phyloP scores from a whole-genome alignment of 345 rosid species.

The Eucalyptus dawsonii region DNA sequence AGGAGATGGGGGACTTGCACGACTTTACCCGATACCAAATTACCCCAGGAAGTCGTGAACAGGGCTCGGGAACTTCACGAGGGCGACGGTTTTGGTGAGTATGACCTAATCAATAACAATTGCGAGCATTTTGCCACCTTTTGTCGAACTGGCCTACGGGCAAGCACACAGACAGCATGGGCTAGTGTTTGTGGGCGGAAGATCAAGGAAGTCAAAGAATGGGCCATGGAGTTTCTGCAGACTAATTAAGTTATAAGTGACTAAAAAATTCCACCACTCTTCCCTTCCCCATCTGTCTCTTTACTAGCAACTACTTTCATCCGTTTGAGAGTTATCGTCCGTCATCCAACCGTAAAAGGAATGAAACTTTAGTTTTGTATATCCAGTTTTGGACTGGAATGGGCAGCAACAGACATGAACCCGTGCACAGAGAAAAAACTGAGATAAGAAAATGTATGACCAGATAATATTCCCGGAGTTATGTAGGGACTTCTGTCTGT shows the following conservation, averaged over 20 bases:
- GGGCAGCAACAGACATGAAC: background rate
- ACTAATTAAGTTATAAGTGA: background rate
- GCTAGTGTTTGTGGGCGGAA: background rate
- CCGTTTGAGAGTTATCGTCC: background rate
- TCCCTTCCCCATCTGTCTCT: background rate
- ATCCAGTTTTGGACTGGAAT: background rate
- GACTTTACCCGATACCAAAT: background rate
- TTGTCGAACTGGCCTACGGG: background rate
- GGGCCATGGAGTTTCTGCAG: background rate
- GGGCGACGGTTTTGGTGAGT: background rate
- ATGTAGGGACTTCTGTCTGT: background rate
- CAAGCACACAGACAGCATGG: background rate
- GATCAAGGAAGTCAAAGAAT: background rate
- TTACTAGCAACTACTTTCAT: background rate
- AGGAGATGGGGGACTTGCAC: background rate
- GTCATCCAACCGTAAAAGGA: background rate
- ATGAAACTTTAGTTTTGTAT: background rate
- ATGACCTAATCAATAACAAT: background rate
- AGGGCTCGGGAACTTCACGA: background rate
- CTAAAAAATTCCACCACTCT: background rate
- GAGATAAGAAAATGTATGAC: background rate
- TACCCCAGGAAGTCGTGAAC: background rate
- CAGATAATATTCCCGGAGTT: background rate
- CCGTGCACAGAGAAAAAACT: background rate
- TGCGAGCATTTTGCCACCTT: background rate